Evolutionary conservation across 2,329 filamentous ascomycete species (phyloP).

Genomic region (Onygenales sp.): DNA sequence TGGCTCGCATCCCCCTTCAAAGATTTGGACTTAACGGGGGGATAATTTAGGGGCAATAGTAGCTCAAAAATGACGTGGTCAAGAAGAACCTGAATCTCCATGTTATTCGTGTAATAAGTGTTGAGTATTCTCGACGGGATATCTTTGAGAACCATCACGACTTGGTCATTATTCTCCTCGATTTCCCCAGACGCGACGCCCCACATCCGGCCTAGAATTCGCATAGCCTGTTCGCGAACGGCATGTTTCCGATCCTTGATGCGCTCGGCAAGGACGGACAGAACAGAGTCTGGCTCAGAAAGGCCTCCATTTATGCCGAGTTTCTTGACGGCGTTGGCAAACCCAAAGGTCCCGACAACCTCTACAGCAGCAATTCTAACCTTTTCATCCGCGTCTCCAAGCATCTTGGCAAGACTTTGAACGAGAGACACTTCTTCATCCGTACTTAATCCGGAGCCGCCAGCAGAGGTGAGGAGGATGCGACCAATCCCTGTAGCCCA

Average conservation of each 20-base stretch:
- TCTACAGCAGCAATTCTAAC: conserved; percentile 85
- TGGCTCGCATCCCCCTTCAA: conserved; percentile 38
- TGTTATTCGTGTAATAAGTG: conserved; percentile 81
- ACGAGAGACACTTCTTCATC: conserved; percentile 73
- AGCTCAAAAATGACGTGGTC: conserved; percentile 80
- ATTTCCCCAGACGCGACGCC: conserved; percentile 86
- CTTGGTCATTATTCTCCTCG: conserved; percentile 67
- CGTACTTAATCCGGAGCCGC: conserved; percentile 75
- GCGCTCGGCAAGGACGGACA: conserved; percentile 74
- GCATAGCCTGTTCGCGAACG: conserved; percentile 81
- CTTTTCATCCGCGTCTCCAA: conserved; percentile 82
- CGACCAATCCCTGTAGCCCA: conserved; percentile 80
- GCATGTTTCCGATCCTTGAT: conserved; percentile 75
- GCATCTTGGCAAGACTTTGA: conserved; percentile 64
- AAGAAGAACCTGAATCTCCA: conserved; percentile 72
- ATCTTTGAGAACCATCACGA: conserved; percentile 64
- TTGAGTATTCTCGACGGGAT: conserved; percentile 81
- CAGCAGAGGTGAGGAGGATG: conserved; percentile 83
- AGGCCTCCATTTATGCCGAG: conserved; percentile 68
- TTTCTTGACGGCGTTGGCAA: conserved; percentile 72
- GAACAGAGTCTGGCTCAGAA: conserved; percentile 64
- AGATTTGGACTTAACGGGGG: conserved; percentile 52
- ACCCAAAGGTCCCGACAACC: conserved; percentile 69
- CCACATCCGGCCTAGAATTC: conserved; percentile 77
- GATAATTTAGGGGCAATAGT: conserved; percentile 81